A percentile compares a stretch with the other conserved stretches of the same genome.
phyloP scores from a whole-genome alignment of 352 stramenopile genomes.

The Plasmopara viticola region DNA sequence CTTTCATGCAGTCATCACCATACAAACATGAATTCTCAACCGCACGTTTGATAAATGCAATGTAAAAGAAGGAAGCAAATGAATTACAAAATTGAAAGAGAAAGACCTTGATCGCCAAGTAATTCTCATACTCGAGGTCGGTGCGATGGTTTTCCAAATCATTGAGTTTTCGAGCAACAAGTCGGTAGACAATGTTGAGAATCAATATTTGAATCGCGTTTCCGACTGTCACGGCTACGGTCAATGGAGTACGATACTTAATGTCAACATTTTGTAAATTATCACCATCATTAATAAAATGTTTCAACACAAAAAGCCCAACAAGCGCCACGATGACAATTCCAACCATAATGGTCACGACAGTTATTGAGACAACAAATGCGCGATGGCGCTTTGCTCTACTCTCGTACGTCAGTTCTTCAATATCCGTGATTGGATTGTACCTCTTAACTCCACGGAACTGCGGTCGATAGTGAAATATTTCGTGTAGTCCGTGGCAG shows the following conservation, averaged over 20 bases:
- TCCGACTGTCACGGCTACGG: slow-evolving; percentile 33
- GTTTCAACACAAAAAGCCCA: slow-evolving; percentile 70
- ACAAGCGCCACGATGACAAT: slow-evolving; percentile 64
- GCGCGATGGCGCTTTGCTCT: slow-evolving; percentile 44
- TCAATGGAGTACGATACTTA: slow-evolving; percentile 33
- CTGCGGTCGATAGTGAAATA: slow-evolving; percentile 73
- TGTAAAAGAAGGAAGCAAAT: slow-evolving; percentile 94
- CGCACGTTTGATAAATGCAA: slow-evolving; percentile 54
- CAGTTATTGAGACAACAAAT: slow-evolving; percentile 49
- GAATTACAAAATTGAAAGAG: slow-evolving; percentile 97
- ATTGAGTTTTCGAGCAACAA: slow-evolving; percentile 88
- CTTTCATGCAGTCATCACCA: slow-evolving; percentile 64
- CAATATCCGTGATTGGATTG: slow-evolving; percentile 56
- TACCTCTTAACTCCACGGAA: slow-evolving; percentile 76
- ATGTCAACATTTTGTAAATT: slow-evolving; percentile 21
- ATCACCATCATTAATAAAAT: slow-evolving; percentile 54
- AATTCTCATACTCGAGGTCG: slow-evolving; percentile 79
- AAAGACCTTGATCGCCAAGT: slow-evolving; percentile 96
- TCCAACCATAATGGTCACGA: slow-evolving; percentile 69
- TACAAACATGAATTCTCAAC: slow-evolving; percentile 63
- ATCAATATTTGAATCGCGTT: slow-evolving; percentile 89
- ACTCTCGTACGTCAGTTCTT: slow-evolving; percentile 65
- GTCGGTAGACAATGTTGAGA: slow-evolving; percentile 88
- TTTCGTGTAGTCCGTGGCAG: slow-evolving; percentile 61
- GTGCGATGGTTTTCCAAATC: slow-evolving; percentile 91